Evolutionary conservation across 148 eudicot genomes (phyloP).

Genomic region (Bassia scoparia): DNA sequence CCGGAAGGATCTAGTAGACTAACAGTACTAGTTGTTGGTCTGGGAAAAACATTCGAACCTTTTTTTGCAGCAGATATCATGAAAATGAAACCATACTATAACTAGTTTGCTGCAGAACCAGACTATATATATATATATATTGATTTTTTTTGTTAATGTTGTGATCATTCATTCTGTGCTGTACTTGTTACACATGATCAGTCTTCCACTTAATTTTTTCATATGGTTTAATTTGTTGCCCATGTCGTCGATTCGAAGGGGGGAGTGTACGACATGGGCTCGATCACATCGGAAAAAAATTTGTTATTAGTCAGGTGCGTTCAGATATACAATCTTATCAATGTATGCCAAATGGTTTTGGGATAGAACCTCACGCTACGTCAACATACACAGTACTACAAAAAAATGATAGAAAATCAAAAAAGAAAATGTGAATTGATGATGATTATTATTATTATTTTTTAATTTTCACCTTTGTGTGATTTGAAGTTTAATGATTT

Average conservation of each 20-base stretch:
- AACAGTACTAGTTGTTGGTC: slow-evolving; percentile 17
- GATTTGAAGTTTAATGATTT: not conserved
- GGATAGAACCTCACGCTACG: not conserved
- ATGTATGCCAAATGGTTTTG: slow-evolving; percentile 8
- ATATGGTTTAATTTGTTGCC: not conserved
- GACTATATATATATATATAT: not conserved
- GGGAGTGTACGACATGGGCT: not conserved
- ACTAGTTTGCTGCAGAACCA: no score
- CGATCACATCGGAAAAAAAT: not conserved
- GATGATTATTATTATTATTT: not conserved
- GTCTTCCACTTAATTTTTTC: not conserved
- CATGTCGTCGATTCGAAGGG: no score
- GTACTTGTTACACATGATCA: not conserved
- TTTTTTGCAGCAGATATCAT: slow-evolving; percentile 25
- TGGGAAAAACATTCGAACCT: slow-evolving; percentile 25
- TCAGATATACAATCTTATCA: not conserved
- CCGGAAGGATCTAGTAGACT: slow-evolving; percentile 24
- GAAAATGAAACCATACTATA: not conserved
- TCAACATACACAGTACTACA: slow-evolving; percentile 7
- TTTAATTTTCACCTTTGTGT: not conserved
- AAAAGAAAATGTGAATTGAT: not conserved
- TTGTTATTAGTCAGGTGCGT: not conserved
- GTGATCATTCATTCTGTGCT: no score
- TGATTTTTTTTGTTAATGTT: not conserved
- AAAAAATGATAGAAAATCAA: not conserved